Evolutionary conservation across 768 basidiomycete genomes (phyloP).

Genomic region (Macrolepiota albuminosa): DNA sequence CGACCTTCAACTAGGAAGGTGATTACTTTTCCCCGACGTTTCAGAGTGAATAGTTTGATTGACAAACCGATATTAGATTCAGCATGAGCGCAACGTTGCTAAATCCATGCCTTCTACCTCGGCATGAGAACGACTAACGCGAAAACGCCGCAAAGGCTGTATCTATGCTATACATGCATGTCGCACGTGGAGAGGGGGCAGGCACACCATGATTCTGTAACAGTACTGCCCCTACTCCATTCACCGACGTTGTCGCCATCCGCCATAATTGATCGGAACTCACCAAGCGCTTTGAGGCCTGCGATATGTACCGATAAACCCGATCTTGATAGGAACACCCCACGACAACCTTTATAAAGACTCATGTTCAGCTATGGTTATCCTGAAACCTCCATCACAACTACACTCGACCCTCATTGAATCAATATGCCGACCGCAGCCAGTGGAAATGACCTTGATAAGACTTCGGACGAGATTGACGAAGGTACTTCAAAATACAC

Average conservation of each 20-base stretch:
- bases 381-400: not conserved
- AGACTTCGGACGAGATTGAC: constrained; percentile 13
- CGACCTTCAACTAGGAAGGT: not conserved
- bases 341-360: not conserved
- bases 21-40: not conserved
- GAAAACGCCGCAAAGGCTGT: not conserved
- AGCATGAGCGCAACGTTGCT: not conserved
- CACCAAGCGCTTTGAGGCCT: not conserved
- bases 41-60: not conserved
- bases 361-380: not conserved
- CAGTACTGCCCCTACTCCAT: not conserved
- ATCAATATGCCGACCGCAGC: not conserved
- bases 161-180: not conserved
- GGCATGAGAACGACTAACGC: not conserved
- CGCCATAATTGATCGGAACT: not conserved
- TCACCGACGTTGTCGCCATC: not conserved
- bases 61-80: not conserved
- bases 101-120: not conserved
- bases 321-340: constrained; percentile 4
- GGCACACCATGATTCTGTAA: not conserved
- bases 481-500: constrained; percentile 1
- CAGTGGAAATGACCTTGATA: constrained; percentile 6
- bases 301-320: not conserved
- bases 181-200: not conserved
- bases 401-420: no score